phyloP scores from a whole-genome alignment of 169 alveolate genomes.

The Eimeria zaria region DNA sequence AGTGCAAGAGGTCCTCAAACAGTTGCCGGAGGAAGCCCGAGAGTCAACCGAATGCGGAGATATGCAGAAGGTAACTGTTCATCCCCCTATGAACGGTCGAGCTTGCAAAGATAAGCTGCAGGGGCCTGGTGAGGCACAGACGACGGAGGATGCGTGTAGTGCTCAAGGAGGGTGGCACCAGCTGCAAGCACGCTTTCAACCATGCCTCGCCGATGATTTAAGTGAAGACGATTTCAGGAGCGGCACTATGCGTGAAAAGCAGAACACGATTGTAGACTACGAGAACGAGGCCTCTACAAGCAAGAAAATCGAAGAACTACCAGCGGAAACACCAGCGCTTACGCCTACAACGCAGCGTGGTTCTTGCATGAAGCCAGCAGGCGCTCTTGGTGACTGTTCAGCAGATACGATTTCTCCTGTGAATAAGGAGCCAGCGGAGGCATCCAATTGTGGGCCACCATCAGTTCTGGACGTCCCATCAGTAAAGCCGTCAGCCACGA shows the following conservation, averaged over 20 bases:
- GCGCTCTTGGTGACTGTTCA: not conserved
- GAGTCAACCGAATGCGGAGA: not conserved
- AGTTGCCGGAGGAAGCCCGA: conserved; percentile 1
- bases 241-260: not conserved
- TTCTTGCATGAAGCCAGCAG: not conserved
- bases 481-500: not conserved
- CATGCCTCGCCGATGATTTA: not conserved
- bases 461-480: not conserved
- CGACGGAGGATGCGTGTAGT: not conserved
- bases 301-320: not conserved
- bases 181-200: not conserved
- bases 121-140: not conserved
- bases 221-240: not conserved
- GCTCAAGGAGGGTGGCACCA: not conserved
- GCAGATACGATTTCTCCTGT: not conserved
- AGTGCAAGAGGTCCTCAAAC: conserved; percentile 48
- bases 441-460: not conserved
- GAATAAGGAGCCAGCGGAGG: not conserved
- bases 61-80: not conserved
- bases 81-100: not conserved
- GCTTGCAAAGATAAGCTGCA: not conserved
- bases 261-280: not conserved
- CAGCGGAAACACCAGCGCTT: not conserved
- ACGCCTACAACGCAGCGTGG: not conserved
- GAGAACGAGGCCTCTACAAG: not conserved